Percentiles rank a stretch among this genome's conserved stretches.
These are phyloP conservation scores for Prunella vulgaris DNA, from an alignment of 257 asterid genomes.

Conservation along the genomic window DNA sequence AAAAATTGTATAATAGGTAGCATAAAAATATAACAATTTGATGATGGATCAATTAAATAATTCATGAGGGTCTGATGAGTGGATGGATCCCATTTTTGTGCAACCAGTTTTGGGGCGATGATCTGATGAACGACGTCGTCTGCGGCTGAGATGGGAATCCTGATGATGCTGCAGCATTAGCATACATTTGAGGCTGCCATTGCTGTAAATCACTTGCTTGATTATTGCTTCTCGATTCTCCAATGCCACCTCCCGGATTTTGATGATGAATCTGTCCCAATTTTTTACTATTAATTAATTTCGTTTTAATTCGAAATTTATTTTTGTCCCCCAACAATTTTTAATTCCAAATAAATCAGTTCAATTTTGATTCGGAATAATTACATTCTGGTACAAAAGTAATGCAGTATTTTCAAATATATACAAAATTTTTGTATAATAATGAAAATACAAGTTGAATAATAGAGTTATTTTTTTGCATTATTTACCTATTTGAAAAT, in stretches of 20 bases:
- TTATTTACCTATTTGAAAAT: no score
- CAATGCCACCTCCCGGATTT: not conserved
- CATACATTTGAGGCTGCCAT: conserved; percentile 41
- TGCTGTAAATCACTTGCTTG: conserved; percentile 2
- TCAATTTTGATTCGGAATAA: no score
- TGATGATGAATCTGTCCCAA: not conserved
- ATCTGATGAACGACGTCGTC: not conserved
- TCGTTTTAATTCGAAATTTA: no score
- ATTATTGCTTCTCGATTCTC: conserved; percentile 39
- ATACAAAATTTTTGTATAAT: no score
- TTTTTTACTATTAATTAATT: no score
- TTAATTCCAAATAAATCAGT: no score
- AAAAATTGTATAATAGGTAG: not conserved
- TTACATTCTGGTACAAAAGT: no score
- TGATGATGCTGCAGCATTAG: conserved; percentile 97
- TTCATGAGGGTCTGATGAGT: conserved; percentile 46
- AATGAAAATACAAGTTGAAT: no score
- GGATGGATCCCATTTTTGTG: conserved; percentile 59
- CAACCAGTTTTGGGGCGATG: conserved; percentile 45
- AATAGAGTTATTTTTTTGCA: no score
- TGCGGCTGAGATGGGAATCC: conserved; percentile 67
- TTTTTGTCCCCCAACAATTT: no score
- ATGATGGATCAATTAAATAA: not conserved
- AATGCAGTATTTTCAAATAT: no score
- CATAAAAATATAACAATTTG: not conserved